Percentiles rank a stretch among this genome's conserved stretches.
phyloP scores from a whole-genome alignment of 495 filamentous ascomycete species.

The Hypoxylon lienhwacheense region DNA sequence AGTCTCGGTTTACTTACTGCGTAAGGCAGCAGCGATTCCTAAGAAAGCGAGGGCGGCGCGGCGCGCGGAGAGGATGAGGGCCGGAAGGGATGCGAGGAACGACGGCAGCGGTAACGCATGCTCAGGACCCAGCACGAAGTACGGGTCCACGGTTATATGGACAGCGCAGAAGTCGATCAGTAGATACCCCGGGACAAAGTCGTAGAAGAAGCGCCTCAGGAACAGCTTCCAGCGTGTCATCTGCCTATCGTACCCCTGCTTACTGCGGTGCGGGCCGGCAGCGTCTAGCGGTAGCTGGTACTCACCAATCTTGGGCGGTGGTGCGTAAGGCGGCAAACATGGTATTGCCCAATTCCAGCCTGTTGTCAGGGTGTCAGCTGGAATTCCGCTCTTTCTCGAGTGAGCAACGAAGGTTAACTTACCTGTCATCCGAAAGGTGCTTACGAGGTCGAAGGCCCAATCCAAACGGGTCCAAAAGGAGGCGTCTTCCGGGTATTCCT shows the following conservation, averaged over 20 bases:
- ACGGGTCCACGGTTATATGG: slow-evolving; percentile 70
- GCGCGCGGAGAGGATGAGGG: slow-evolving; percentile 48
- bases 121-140: slow-evolving; percentile 62
- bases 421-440: slow-evolving; percentile 67
- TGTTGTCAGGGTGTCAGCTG: slow-evolving; percentile 7
- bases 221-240: slow-evolving; percentile 51
- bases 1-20: no score
- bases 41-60: slow-evolving; percentile 53
- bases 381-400: not conserved
- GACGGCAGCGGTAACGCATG: slow-evolving; percentile 45
- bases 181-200: slow-evolving; percentile 60
- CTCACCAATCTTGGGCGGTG: slow-evolving; percentile 43
- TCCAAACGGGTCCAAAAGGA: slow-evolving; percentile 63
- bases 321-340: slow-evolving; percentile 56
- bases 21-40: slow-evolving; percentile 57
- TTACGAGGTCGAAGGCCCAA: slow-evolving; percentile 70
- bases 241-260: slow-evolving; percentile 43
- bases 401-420: slow-evolving; percentile 9
- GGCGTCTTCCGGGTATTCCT: slow-evolving; percentile 63
- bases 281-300: slow-evolving; percentile 45
- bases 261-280: slow-evolving; percentile 39
- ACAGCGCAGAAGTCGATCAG: slow-evolving; percentile 67
- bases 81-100: slow-evolving; percentile 46
- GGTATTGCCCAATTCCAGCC: slow-evolving; percentile 78
- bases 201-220: slow-evolving; percentile 44